These are phyloP conservation scores for Saururus chinensis DNA, from an alignment of 164 flowering plant genomes.

Conservation along the genomic window DNA sequence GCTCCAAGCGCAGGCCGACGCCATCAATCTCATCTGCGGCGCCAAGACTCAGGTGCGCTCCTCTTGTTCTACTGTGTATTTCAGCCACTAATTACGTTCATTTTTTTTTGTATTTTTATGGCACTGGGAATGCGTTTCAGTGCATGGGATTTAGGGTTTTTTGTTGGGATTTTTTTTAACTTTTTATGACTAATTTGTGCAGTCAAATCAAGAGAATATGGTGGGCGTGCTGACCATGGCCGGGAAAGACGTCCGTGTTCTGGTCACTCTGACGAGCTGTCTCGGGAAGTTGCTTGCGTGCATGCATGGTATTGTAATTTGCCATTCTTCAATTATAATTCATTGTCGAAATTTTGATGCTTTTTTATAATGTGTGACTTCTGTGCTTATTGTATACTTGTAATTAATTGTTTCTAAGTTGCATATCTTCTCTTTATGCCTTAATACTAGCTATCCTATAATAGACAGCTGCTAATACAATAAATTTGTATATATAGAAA, in stretches of 20 bases:
- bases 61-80: too few relatives aligned
- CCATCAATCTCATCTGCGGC: slow-evolving; percentile 92
- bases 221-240: slow-evolving; percentile 94
- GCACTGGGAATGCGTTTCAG: neutral
- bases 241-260: slow-evolving; percentile 91
- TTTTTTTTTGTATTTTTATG: neutral
- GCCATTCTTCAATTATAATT: neutral
- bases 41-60: slow-evolving; percentile 75
- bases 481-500: too few relatives aligned
- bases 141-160: neutral
- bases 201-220: slow-evolving; percentile 96
- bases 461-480: too few relatives aligned
- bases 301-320: slow-evolving; percentile 59
- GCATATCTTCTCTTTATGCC: neutral
- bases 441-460: too few relatives aligned
- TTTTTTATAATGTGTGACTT: neutral
- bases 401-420: too few relatives aligned
- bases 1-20: slow-evolving; percentile 88
- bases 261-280: slow-evolving; percentile 86
- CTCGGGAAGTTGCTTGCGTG: slow-evolving; percentile 89
- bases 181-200: slow-evolving; percentile 3
- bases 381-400: neutral
- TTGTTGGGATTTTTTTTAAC: neutral
- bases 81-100: too few relatives aligned
- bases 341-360: neutral